Percentiles rank a stretch among this genome's conserved stretches.
phyloP scores from a whole-genome alignment of 495 filamentous ascomycete species.

The Diplogelasinospora grovesii region DNA sequence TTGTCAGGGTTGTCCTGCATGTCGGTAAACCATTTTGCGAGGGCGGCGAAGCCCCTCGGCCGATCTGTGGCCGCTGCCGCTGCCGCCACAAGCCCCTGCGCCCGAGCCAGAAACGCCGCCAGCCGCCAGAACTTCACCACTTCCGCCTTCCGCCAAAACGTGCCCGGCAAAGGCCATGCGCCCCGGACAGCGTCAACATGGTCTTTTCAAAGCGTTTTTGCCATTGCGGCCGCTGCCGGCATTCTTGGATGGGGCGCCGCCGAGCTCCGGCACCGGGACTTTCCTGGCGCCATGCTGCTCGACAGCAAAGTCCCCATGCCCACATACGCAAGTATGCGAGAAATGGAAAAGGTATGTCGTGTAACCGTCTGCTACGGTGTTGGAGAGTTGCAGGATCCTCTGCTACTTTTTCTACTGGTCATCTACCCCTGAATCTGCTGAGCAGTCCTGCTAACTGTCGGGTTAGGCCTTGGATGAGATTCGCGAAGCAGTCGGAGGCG shows the following conservation, averaged over 20 bases:
- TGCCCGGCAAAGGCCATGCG: constrained; percentile 5
- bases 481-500: constrained; percentile 51
- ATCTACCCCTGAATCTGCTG: background rate
- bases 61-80: constrained; percentile 13
- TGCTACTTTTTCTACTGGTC: background rate
- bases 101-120: too few relatives aligned
- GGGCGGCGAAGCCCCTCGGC: constrained; percentile 24
- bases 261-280: constrained; percentile 18
- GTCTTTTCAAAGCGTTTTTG: constrained; percentile 29
- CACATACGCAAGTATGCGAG: constrained; percentile 42
- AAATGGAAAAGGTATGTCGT: constrained; percentile 45
- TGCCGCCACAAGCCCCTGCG: background rate
- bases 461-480: constrained; percentile 45
- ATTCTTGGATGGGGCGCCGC: constrained; percentile 35
- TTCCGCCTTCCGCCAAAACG: constrained; percentile 14
- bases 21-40: constrained; percentile 23
- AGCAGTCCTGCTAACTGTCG: background rate
- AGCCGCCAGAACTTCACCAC: constrained; percentile 18
- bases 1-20: constrained; percentile 23
- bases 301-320: constrained; percentile 32
- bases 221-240: constrained; percentile 34
- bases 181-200: constrained; percentile 18
- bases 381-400: background rate
- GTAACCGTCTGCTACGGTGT: background rate
- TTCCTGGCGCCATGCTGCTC: constrained; percentile 29